Percentiles rank a stretch among this genome's conserved stretches.
phyloP scores from a whole-genome alignment of 139 green algal genomes.

The Zygnema cylindricum region DNA sequence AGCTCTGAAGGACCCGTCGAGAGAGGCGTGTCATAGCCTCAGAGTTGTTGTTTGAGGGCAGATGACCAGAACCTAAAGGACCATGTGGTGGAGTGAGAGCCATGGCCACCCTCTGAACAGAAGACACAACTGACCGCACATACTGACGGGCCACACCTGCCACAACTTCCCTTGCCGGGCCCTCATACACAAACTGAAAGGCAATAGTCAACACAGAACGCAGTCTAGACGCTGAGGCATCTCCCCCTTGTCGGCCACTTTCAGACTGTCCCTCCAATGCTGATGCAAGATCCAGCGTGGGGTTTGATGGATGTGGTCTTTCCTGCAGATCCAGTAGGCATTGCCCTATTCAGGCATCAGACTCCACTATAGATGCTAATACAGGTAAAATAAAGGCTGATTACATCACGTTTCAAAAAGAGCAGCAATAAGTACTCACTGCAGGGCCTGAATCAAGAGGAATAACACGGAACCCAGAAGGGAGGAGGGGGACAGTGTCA shows the following conservation, averaged over 20 bases:
- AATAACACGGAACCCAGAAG: conserved; percentile 58
- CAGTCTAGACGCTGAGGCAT: not conserved
- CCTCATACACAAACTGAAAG: conserved; percentile 55
- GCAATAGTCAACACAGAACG: conserved; percentile 58
- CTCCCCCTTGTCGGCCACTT: not conserved
- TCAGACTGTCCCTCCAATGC: conserved; percentile 36
- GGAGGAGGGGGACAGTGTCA: conserved; percentile 44
- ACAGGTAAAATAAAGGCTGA: too few relatives aligned
- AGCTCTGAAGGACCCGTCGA: conserved; percentile 30
- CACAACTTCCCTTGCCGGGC: conserved; percentile 28
- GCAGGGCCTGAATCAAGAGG: conserved; percentile 26
- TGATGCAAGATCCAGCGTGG: conserved; percentile 42
- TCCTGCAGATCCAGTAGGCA: not conserved
- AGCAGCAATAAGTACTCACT: conserved; percentile 2
- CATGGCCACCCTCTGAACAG: conserved; percentile 49
- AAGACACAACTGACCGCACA: conserved; percentile 39
- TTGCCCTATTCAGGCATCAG: too few relatives aligned
- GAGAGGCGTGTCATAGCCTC: conserved; percentile 17
- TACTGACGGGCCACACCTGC: conserved; percentile 41
- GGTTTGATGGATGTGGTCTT: not conserved
- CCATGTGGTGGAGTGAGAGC: conserved; percentile 5
- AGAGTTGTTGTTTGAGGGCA: not conserved
- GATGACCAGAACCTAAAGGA: not conserved
- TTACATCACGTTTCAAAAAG: conserved; percentile 7
- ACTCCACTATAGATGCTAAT: too few relatives aligned